phyloP scores from a whole-genome alignment of 768 basidiomycete species.

The Termitomyces sp. region DNA sequence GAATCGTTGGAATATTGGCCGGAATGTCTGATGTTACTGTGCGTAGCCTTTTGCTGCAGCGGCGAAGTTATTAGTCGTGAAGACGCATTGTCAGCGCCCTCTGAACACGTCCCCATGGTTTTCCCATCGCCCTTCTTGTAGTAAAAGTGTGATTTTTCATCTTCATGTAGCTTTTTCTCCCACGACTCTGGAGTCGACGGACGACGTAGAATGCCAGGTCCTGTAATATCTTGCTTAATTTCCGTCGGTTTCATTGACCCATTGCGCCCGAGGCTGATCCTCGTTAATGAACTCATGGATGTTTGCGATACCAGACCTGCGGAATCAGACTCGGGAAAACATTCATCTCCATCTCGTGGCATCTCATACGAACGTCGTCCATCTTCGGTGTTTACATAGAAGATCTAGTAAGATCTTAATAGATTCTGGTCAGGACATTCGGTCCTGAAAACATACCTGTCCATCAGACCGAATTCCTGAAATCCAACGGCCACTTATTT shows the following conservation, averaged over 20 bases:
- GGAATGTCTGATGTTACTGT: constrained; percentile 34
- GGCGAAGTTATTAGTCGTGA: constrained; percentile 16
- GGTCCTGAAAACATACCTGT: constrained; percentile 49
- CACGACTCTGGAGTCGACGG: constrained; percentile 80
- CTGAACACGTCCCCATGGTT: constrained; percentile 65
- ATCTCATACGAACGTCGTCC: constrained; percentile 78
- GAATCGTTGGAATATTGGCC: constrained; percentile 80
- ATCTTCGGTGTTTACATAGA: constrained; percentile 87
- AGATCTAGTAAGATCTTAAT: constrained; percentile 53
- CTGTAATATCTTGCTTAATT: constrained; percentile 35
- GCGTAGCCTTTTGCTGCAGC: constrained; percentile 22
- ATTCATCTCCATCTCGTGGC: constrained; percentile 67
- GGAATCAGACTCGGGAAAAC: constrained; percentile 56
- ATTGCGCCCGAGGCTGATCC: constrained; percentile 40
- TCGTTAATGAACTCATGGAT: constrained; percentile 48
- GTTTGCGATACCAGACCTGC: constrained; percentile 52
- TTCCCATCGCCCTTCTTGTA: constrained; percentile 65
- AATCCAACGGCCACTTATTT: constrained; percentile 83
- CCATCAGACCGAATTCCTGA: constrained; percentile 78
- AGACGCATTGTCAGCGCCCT: constrained; percentile 17
- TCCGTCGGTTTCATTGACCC: constrained; percentile 31
- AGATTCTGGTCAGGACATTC: not conserved
- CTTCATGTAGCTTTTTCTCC: constrained; percentile 74
- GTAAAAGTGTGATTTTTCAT: constrained; percentile 77
- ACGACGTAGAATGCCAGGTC: constrained; percentile 56